Base-by-base conservation (phyloP, 805 yeast species). In the Pichia exigua region DNA sequence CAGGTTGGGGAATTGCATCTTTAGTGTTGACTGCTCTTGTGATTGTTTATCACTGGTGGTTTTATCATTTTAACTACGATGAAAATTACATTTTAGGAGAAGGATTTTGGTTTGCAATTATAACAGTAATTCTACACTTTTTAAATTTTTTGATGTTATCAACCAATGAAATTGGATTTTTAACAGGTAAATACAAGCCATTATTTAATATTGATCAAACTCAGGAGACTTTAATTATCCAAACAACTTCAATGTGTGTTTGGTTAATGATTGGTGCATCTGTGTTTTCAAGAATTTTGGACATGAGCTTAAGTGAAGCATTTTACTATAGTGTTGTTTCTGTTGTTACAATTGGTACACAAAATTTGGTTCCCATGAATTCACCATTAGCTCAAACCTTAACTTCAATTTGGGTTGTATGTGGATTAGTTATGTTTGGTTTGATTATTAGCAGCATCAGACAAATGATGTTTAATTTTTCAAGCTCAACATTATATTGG, bases 31-130 rank as follows among this genome's bases (percentile, higher is more conserved):
- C 84, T 47, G 71, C 71, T 0, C 81, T 77, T 2, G 63, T 84
- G 1, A 57, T 76, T 8, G 60, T 73, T 3, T 61, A 61, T 43
- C 62, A 60, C 40, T 48, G 57, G 38, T 51, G 57, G 45, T 64
- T 62, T 52, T 54, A 58, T 42, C 45, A 48, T 17, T 46, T 57
- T 21, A 51, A 60, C 47, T 45, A 51, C 13, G 56, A 63, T 44
- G 51, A 51, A 12, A 26, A 41, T 8, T 62, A 58, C 49, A 22
- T 41, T 6, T 66, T 72, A 15, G 70, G 87, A 0, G 83, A 79
- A 56, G 96, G 95, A 2, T 89, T 78, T 63, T 89, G 91, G 90
- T 84, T 75, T 65, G 95, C 89, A 0, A 78, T 79, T 0, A 67
- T 84, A 54, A 86, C 95, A 0, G 74, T 80, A 4, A 68, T 74